Evolutionary conservation across 1,284 basidiomycete species (phyloP), one percentile per base, ranked within the genome.

Genomic region (Malassezia nana): DNA sequence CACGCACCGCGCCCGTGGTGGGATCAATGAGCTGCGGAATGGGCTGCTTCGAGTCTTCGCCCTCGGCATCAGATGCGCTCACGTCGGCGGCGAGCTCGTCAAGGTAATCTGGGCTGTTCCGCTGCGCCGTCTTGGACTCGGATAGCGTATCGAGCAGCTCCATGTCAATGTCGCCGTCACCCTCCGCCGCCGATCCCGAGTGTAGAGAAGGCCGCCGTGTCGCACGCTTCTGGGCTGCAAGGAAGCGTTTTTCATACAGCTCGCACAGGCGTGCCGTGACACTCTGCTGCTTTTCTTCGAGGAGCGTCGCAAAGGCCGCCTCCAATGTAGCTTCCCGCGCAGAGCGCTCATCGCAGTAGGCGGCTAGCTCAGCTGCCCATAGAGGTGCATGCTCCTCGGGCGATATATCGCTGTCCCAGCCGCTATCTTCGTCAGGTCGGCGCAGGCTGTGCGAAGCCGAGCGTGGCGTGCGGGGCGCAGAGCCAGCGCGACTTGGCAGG

Each of bases 331-430:
- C 46, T 52, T 58, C 55, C 20, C 66, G 63, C 31, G 62, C 61
- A 15, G 33, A 30, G 38, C 64, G 52, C 47, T 65, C 58, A 16
- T 50, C 58, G 0, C 53, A 32, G 53, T 70, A 73, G 28, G 58
- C 58, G 22, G 68, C 57, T 13, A 70, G 54, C 51, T 68, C 67
- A 4, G 54, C 47, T 20, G 52, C 38, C 67, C 67, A 73, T 2
- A 64, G 40, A 1, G 64, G 39, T 22, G 40, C 55, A 48, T 73
- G 71, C 35, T 71, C 70, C 12, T 68, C 62, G 16, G 66, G 60
- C 10, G 62, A 63, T 18, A 72, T 52, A 24, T 72, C 70, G 45
- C 68, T 69, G 47, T 72, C 66, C 64, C 67, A 69, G n/a, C 20
- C 54, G 24, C 24, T 12, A 2, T 20, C 38, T 20, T 41, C 57